Evolutionary conservation across 768 basidiomycete genomes (phyloP).

Genomic region (Suillus fuscotomentosus): DNA sequence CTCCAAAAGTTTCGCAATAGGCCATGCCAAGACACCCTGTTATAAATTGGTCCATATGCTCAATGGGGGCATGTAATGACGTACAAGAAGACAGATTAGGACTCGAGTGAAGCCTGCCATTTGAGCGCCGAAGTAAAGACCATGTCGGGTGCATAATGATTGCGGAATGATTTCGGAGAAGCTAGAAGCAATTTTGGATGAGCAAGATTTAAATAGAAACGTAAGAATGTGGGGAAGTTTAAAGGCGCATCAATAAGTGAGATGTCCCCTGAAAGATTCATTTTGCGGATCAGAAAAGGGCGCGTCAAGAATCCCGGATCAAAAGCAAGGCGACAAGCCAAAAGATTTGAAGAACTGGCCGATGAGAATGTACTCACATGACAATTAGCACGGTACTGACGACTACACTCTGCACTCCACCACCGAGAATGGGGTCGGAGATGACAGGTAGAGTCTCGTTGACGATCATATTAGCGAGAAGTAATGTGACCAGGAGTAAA

Average conservation of each 20-base stretch:
- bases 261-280: background rate
- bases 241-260: background rate
- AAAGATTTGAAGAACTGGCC: background rate
- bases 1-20: slow-evolving; percentile 81
- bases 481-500: slow-evolving; percentile 76
- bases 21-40: slow-evolving; percentile 79
- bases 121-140: slow-evolving; percentile 84
- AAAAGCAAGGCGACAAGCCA: background rate
- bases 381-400: slow-evolving; percentile 85
- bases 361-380: slow-evolving; percentile 54
- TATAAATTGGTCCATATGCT: background rate
- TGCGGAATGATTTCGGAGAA: slow-evolving; percentile 93
- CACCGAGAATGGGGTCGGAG: slow-evolving; percentile 75
- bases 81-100: slow-evolving; percentile 68
- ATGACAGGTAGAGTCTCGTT: slow-evolving; percentile 89
- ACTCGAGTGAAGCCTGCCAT: slow-evolving; percentile 71
- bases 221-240: background rate
- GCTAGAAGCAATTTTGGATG: slow-evolving; percentile 35
- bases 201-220: background rate
- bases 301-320: background rate
- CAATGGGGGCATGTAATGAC: slow-evolving; percentile 16
- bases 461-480: slow-evolving; percentile 89
- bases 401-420: slow-evolving; percentile 74
- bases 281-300: background rate
- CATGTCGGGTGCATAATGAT: slow-evolving; percentile 88